Base-by-base conservation (phyloP, 2,329 filamentous ascomycete genomes). In the Clonostachys rosea region DNA sequence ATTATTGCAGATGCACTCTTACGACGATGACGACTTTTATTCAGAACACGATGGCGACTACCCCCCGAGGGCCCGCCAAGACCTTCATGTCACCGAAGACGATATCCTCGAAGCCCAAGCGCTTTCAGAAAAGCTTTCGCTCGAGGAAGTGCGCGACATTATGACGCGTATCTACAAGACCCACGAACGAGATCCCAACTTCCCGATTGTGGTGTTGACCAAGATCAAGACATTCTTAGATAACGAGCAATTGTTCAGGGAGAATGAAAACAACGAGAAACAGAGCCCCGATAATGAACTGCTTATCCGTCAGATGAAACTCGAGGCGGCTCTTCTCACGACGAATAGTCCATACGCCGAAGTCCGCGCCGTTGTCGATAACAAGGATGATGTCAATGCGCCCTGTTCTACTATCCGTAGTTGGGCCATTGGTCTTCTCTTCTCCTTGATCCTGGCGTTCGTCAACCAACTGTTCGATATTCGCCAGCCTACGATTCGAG, bases 381-480 rank as follows among this genome's bases (percentile, higher is more conserved):
- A 81, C 55, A 75, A 76, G 46, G 79, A 82, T 56, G 71, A 78
- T 47, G 65, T 70, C 2, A 59, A 52, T 5, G 63, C 68, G 6
- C 77, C 76, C 5, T 74, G 68, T 48, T 78, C 76, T 16, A 83
- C 79, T 2, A 69, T 81, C 43, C 74, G 78, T 11, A 73, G 72
- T 47, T 80, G 76, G 76, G 56, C 62, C 16, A 75, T 81, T 34
- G 78, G 77, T 14, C 57, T 77, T n/a, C 52, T 69, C 40, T 81
- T 80, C 49, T 69, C 74, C 9, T 62, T 70, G 33, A 51, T 76
- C 24, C 63, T 78, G 34, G 69, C 73, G 41, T 76, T 75, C 46
- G 66, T 75, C 56, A 81, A 83, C 55, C 75, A 79, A 64, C 70
- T 83, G 44, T 81, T 83, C 58, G 75, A 74, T 44, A 74, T 82